A percentile compares a stretch with the other conserved stretches of the same genome.
Conservation (phyloP, 805 yeast species). For the Lipomyces mesembrius region DNA sequence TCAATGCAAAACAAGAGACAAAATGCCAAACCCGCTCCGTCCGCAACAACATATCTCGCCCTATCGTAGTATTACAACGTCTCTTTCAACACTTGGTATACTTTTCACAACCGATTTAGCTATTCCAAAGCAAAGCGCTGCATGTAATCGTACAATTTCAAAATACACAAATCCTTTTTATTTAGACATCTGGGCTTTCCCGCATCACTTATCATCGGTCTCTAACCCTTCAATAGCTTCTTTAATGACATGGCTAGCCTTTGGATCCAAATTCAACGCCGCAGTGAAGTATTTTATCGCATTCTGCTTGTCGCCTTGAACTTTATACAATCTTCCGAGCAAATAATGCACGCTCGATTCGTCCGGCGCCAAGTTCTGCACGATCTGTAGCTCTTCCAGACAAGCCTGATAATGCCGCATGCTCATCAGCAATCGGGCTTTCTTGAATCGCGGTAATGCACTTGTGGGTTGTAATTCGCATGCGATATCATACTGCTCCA, state of each 20-base stretch:
- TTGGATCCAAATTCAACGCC: slow-evolving; percentile 90
- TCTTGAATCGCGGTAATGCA: slow-evolving; percentile 84
- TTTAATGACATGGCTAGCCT: slow-evolving; percentile 67
- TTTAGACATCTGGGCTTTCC: background rate
- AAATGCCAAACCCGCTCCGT: slow-evolving; percentile 3
- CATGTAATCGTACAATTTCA: background rate
- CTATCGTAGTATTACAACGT: background rate
- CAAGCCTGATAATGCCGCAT: slow-evolving; percentile 76
- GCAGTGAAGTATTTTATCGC: slow-evolving; percentile 87
- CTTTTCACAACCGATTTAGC: background rate
- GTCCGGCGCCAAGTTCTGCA: slow-evolving; percentile 83
- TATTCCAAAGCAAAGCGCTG: background rate
- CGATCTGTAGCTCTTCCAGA: slow-evolving; percentile 69
- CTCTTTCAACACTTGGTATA: background rate
- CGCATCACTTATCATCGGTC: slow-evolving; percentile 10
- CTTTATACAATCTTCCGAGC: slow-evolving; percentile 82
- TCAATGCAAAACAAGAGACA: background rate
- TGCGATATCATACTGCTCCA: slow-evolving; percentile 82
- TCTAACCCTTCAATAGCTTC: slow-evolving; percentile 69
- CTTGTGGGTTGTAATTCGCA: slow-evolving; percentile 81
- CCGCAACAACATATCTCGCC: background rate
- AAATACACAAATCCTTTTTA: background rate
- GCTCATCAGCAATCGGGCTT: slow-evolving; percentile 77
- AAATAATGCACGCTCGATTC: slow-evolving; percentile 92
- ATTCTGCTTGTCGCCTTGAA: slow-evolving; percentile 69